Evolutionary conservation across 2,329 filamentous ascomycete genomes (phyloP).

Genomic region (Huntiella abstrusa): DNA sequence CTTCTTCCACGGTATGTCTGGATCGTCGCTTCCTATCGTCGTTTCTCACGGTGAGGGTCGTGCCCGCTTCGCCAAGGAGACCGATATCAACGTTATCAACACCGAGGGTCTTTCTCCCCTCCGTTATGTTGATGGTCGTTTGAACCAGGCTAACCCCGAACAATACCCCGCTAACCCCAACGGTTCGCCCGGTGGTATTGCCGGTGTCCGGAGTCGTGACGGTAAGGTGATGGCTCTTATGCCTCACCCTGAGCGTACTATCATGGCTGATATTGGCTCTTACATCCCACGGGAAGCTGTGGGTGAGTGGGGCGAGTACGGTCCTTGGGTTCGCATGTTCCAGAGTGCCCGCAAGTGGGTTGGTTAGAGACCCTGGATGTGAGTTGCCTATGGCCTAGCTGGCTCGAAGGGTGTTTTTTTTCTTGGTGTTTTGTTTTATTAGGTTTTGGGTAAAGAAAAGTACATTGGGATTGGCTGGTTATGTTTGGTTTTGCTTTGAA

Average conservation of each 20-base stretch:
- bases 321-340: constrained; percentile 75
- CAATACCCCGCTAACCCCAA: constrained; percentile 78
- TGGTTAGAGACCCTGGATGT: constrained; percentile 25
- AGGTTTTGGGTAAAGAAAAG: no score
- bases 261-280: constrained; percentile 60
- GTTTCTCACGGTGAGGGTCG: constrained; percentile 85
- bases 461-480: no score
- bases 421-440: no score
- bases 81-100: constrained; percentile 24
- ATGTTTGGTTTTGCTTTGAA: no score
- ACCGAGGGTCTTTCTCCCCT: constrained; percentile 47
- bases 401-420: no score
- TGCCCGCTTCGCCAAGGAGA: constrained; percentile 46
- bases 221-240: constrained; percentile 75
- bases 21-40: constrained; percentile 64
- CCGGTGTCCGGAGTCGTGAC: constrained; percentile 57
- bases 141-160: constrained; percentile 48
- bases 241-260: constrained; percentile 85
- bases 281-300: constrained; percentile 42
- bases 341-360: constrained; percentile 79
- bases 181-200: constrained; percentile 64
- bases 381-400: no score
- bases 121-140: constrained; percentile 66
- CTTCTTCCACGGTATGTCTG: constrained; percentile 78
- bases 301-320: constrained; percentile 58